phyloP scores from a whole-genome alignment of 78 protist genomes.

The Polysphondylium violaceum region DNA sequence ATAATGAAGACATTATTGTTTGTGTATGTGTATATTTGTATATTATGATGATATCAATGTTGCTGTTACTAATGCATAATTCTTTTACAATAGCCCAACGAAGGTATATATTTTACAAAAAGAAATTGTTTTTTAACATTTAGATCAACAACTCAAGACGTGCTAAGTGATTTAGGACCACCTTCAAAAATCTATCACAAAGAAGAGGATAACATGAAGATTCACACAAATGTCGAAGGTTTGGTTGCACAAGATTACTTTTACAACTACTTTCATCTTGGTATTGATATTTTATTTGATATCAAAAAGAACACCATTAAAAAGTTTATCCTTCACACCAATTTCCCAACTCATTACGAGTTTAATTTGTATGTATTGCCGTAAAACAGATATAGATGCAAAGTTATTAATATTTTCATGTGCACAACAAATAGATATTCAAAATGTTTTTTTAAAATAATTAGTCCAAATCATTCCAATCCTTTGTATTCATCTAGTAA shows the following conservation, averaged over 20 bases:
- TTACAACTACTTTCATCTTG: slow-evolving; percentile 91
- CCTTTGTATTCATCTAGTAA: background rate
- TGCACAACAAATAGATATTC: slow-evolving; percentile 16
- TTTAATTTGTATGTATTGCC: slow-evolving; percentile 81
- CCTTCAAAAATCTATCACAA: slow-evolving; percentile 81
- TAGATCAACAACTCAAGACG: slow-evolving; percentile 78
- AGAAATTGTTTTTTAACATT: slow-evolving; percentile 67
- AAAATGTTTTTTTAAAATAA: slow-evolving; percentile 63
- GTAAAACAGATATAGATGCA: background rate
- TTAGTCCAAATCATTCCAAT: background rate
- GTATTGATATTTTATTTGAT: slow-evolving; percentile 92
- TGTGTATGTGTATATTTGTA: slow-evolving; percentile 25
- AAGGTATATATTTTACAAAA: slow-evolving; percentile 66
- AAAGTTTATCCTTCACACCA: slow-evolving; percentile 92
- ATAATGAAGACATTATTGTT: slow-evolving; percentile 45
- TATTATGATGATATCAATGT: background rate
- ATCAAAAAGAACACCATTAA: slow-evolving; percentile 83
- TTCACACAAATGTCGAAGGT: slow-evolving; percentile 70
- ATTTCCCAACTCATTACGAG: slow-evolving; percentile 89
- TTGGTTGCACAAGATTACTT: slow-evolving; percentile 87
- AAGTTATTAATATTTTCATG: background rate
- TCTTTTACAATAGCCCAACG: background rate
- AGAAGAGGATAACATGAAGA: slow-evolving; percentile 85
- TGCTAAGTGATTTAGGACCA: slow-evolving; percentile 78
- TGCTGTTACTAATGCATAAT: background rate